Evolutionary conservation across 352 stramenopile species (phyloP).

Genomic region (Peronosclerospora sorghi): DNA sequence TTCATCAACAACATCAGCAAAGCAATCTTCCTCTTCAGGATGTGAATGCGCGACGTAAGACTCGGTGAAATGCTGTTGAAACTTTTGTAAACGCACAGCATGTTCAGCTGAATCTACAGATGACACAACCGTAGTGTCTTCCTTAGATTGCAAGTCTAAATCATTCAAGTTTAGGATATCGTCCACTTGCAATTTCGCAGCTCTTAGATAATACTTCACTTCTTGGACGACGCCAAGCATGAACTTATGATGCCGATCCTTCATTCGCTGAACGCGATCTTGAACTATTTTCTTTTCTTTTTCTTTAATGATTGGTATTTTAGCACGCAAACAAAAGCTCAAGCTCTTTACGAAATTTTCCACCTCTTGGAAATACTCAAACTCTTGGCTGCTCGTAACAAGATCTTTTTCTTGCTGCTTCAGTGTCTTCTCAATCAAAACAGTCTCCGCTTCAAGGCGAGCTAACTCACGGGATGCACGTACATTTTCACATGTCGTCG

Average conservation of each 20-base stretch:
- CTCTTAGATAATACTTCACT: constrained; percentile 7
- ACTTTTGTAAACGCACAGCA: constrained; percentile 7
- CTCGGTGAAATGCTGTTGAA: constrained; percentile 19
- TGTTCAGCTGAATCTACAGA: neutral
- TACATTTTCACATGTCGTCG: constrained; percentile 30
- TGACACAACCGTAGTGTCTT: neutral
- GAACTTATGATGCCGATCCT: constrained; percentile 10
- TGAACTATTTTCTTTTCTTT: constrained; percentile 26
- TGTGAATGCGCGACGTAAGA: constrained; percentile 12
- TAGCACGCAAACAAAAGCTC: constrained; percentile 67
- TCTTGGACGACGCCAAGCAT: constrained; percentile 3
- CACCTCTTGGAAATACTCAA: constrained; percentile 68
- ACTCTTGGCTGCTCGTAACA: constrained; percentile 46
- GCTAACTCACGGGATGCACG: constrained; percentile 37
- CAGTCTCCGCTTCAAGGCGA: constrained; percentile 38
- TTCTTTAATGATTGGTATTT: constrained; percentile 36
- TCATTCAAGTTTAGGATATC: constrained; percentile 11
- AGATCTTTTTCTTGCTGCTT: constrained; percentile 39
- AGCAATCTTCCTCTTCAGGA: constrained; percentile 21
- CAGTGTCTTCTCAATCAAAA: constrained; percentile 31
- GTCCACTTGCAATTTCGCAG: constrained; percentile 8
- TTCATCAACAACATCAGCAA: constrained; percentile 58
- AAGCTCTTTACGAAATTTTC: constrained; percentile 65
- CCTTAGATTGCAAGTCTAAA: constrained; percentile 4
- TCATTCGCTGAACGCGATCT: constrained; percentile 10